Conservation (phyloP, 306 rosid genomes). For the Pterocarpus macrocarpus region DNA sequence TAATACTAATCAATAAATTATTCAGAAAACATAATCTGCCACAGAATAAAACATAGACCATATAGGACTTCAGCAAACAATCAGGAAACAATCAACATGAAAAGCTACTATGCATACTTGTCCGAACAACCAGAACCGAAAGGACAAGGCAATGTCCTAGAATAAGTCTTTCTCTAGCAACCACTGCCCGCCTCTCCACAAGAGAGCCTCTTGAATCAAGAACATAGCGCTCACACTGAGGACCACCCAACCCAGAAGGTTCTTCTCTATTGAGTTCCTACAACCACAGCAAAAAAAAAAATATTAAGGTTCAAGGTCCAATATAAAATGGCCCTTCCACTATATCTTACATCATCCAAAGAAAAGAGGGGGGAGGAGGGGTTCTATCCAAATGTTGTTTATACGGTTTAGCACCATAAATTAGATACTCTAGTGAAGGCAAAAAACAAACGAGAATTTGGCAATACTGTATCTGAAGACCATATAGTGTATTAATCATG, state of each 20-base stretch:
- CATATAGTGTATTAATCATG: conserved; percentile 17
- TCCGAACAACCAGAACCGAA: conserved; percentile 78
- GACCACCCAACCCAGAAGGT: conserved; percentile 96
- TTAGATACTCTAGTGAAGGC: conserved; percentile 11
- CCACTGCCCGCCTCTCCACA: conserved; percentile 92
- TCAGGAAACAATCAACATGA: conserved; percentile 33
- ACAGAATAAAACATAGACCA: conserved; percentile 29
- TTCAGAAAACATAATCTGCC: conserved; percentile 29
- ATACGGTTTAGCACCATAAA: not conserved
- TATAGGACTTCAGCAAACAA: conserved; percentile 35
- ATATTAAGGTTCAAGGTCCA: conserved; percentile 9
- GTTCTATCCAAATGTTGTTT: conserved; percentile 1
- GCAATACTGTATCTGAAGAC: not conserved
- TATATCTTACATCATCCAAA: not conserved
- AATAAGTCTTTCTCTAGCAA: conserved; percentile 88
- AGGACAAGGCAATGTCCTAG: conserved; percentile 96
- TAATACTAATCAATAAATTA: conserved; percentile 28
- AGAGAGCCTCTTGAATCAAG: conserved; percentile 97
- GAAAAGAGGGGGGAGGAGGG: too few relatives aligned
- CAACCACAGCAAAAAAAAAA: conserved; percentile 35
- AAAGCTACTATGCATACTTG: conserved; percentile 61
- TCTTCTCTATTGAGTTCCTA: conserved; percentile 97
- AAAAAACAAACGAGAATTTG: not conserved
- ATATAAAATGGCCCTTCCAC: conserved; percentile 24
- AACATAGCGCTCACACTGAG: conserved; percentile 79